These are phyloP conservation scores for Claviceps sp. DNA, from an alignment of 2,329 filamentous ascomycete species.

Conservation along the genomic window DNA sequence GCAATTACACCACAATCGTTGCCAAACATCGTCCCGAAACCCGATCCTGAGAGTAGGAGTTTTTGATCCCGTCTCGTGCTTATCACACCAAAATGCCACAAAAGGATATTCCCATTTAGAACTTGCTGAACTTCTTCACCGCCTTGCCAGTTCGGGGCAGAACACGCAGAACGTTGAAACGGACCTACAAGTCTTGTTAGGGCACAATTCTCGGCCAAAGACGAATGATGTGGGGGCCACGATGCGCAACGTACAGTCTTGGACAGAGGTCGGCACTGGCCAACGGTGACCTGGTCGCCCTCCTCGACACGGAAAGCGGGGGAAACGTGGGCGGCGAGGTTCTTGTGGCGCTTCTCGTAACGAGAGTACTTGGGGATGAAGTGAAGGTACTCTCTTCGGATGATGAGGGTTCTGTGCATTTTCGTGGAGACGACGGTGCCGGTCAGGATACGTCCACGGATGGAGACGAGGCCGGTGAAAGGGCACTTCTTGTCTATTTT, in stretches of 20 bases:
- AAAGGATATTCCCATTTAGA: conserved; percentile 51
- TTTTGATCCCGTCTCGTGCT: conserved; percentile 25
- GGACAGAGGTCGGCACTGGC: conserved; percentile 97
- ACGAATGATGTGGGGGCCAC: not conserved
- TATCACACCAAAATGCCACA: conserved; percentile 44
- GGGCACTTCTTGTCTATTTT: conserved; percentile 98
- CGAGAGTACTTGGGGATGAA: conserved; percentile 99
- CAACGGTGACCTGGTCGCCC: conserved; percentile 97
- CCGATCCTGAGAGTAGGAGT: conserved; percentile 25
- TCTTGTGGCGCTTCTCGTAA: conserved; percentile 99
- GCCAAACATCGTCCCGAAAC: conserved; percentile 27
- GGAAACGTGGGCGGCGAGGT: conserved; percentile 96
- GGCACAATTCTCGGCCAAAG: not conserved
- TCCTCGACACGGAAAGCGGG: conserved; percentile 99
- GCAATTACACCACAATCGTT: conserved; percentile 32
- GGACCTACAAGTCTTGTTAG: conserved; percentile 48
- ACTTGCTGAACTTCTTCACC: conserved; percentile 98
- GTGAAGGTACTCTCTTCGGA: conserved; percentile 99
- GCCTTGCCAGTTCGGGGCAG: conserved; percentile 93
- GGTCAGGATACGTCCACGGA: conserved; percentile 99
- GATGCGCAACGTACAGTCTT: conserved; percentile 76
- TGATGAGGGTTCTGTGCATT: conserved; percentile 99
- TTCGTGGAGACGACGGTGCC: conserved; percentile 99
- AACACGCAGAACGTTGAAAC: conserved; percentile 99
- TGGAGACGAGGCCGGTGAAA: conserved; percentile 97